A percentile compares a stretch with the other conserved stretches of the same genome.
Evolutionary conservation across 2,329 filamentous ascomycete species (phyloP).

Genomic region (Colletotrichum camelliae): DNA sequence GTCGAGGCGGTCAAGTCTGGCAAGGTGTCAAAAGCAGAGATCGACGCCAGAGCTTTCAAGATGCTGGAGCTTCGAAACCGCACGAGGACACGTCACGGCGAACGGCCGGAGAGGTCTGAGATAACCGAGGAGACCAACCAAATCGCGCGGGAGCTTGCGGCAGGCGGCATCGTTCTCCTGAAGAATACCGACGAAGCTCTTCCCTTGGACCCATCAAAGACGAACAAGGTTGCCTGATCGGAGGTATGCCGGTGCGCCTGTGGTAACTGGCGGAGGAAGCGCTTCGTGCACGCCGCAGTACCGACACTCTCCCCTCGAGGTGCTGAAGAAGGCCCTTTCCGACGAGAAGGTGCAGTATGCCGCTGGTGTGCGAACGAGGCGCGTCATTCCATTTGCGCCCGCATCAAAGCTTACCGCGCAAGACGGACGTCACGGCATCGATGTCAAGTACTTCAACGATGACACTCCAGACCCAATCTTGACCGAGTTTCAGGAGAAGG

Average conservation of each 20-base stretch:
- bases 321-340: background rate
- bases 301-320: conserved; percentile 6
- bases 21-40: conserved; percentile 12
- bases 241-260: conserved; percentile 1
- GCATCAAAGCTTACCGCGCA: background rate
- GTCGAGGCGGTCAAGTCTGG: conserved; percentile 21
- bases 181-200: conserved; percentile 19
- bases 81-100: background rate
- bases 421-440: conserved; percentile 17
- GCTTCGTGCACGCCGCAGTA: conserved; percentile 21
- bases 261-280: conserved; percentile 11
- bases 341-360: background rate
- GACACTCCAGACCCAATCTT: conserved; percentile 4
- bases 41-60: conserved; percentile 20
- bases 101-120: conserved; percentile 16
- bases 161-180: conserved; percentile 22
- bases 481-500: conserved; percentile 20
- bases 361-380: conserved; percentile 7
- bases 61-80: conserved; percentile 19
- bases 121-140: conserved; percentile 17
- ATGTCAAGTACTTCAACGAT: conserved; percentile 23
- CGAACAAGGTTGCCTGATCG: background rate
- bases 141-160: conserved; percentile 21
- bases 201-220: background rate
- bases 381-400: conserved; percentile 18